A percentile compares a stretch with the other conserved stretches of the same genome.
Conservation (phyloP, 2,329 filamentous ascomycete genomes). For the Rhynchosporium secalis region DNA sequence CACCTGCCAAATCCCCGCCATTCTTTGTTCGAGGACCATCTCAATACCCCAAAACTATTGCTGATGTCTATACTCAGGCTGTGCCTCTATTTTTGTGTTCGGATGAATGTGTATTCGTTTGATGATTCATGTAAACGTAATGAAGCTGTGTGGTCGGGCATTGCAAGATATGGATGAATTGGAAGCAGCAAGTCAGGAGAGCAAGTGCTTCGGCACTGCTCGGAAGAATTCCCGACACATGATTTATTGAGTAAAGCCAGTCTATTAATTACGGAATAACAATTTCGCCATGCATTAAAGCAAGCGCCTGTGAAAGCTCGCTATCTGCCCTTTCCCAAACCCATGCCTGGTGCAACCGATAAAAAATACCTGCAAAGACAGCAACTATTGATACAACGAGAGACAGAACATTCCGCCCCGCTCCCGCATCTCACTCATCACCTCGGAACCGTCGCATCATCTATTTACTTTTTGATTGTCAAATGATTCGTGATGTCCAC, state of each 20-base stretch:
- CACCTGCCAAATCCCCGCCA: no score
- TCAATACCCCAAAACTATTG: no score
- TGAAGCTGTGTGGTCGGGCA: no score
- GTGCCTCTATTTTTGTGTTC: no score
- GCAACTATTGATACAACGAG: background rate
- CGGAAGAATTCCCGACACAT: background rate
- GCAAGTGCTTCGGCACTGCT: background rate
- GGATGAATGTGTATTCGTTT: no score
- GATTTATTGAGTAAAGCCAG: background rate
- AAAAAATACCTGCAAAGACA: background rate
- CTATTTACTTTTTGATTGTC: background rate
- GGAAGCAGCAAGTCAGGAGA: no score
- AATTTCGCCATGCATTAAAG: constrained; percentile 1
- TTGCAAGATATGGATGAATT: no score
- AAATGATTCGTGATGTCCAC: background rate
- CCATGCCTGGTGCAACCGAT: background rate
- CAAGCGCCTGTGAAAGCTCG: background rate
- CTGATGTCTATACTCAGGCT: no score
- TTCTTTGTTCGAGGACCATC: no score
- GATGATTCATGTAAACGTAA: no score
- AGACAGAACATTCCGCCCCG: background rate
- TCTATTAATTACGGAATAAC: constrained; percentile 1
- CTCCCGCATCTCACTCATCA: background rate
- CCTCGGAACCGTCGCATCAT: background rate
- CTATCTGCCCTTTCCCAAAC: background rate